phyloP scores from a whole-genome alignment of 768 basidiomycete genomes.

The Pilatotrama ljubarskyi region DNA sequence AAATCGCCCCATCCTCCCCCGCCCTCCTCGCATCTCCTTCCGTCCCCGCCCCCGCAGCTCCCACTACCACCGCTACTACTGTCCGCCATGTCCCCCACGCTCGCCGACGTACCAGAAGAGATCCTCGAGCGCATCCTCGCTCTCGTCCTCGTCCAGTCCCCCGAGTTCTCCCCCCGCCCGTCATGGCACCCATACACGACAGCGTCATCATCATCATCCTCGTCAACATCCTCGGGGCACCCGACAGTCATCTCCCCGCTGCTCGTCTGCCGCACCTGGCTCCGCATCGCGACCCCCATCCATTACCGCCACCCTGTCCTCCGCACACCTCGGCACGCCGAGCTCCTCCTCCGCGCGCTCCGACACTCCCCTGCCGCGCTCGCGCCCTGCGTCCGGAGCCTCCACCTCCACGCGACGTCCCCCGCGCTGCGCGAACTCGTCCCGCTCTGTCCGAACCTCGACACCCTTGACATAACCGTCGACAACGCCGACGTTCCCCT shows the following conservation, averaged over 20 bases:
- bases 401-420: slow-evolving; percentile 46
- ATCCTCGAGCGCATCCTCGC: slow-evolving; percentile 49
- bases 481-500: slow-evolving; percentile 23
- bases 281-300: slow-evolving; percentile 57
- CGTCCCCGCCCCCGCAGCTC: slow-evolving; percentile 1
- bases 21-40: background rate
- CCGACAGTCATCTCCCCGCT: slow-evolving; percentile 42
- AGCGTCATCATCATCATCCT: background rate
- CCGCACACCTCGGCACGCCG: slow-evolving; percentile 40
- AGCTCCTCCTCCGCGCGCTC: slow-evolving; percentile 40
- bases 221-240: background rate
- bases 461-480: slow-evolving; percentile 43
- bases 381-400: slow-evolving; percentile 39
- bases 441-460: slow-evolving; percentile 27
- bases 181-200: slow-evolving; percentile 20
- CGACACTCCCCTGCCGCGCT: slow-evolving; percentile 38
- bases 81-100: slow-evolving; percentile 19
- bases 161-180: slow-evolving; percentile 26
- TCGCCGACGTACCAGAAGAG: slow-evolving; percentile 41
- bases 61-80: background rate
- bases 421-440: slow-evolving; percentile 43
- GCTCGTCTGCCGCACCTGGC: slow-evolving; percentile 51
- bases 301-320: slow-evolving; percentile 56
- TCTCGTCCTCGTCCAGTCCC: slow-evolving; percentile 30
- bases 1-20: slow-evolving; percentile 9